A percentile compares a stretch with the other conserved stretches of the same genome.
phyloP scores from a whole-genome alignment of 495 filamentous ascomycete species.

The Daldinia bambusicola region DNA sequence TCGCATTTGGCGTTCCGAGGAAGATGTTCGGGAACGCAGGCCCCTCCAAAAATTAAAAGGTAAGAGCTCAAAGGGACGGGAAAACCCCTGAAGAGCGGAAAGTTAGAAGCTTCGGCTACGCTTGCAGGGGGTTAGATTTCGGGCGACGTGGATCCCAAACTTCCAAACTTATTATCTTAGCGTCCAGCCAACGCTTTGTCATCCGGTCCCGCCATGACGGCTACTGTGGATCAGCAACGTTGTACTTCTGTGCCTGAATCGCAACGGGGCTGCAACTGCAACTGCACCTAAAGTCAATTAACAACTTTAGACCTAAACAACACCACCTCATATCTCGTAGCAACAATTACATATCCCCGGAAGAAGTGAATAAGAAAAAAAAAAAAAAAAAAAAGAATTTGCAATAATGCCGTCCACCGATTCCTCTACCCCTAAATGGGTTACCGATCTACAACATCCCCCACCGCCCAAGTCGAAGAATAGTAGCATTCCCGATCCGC shows the following conservation, averaged over 20 bases:
- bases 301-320: not conserved
- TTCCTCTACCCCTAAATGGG: slow-evolving; percentile 74
- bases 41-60: slow-evolving; percentile 70
- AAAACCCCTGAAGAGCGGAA: slow-evolving; percentile 28
- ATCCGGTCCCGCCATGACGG: not conserved
- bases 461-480: slow-evolving; percentile 67
- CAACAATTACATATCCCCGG: not conserved
- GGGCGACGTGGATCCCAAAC: not conserved
- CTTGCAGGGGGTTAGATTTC: slow-evolving; percentile 29
- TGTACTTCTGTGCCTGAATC: not conserved
- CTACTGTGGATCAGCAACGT: not conserved
- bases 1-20: slow-evolving; percentile 70
- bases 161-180: not conserved
- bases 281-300: slow-evolving; percentile 6
- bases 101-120: slow-evolving; percentile 30
- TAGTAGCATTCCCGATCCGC: slow-evolving; percentile 80
- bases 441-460: slow-evolving; percentile 75
- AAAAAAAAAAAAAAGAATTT: not conserved
- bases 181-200: not conserved
- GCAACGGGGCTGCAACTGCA: too few species aligned
- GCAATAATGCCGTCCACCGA: slow-evolving; percentile 36
- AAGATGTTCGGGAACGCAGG: slow-evolving; percentile 69
- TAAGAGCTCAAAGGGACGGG: not conserved
- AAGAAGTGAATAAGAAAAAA: too few species aligned
- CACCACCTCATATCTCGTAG: not conserved